Conservation (phyloP, 805 yeast genomes). For the Sporopachydermia quercuum region DNA sequence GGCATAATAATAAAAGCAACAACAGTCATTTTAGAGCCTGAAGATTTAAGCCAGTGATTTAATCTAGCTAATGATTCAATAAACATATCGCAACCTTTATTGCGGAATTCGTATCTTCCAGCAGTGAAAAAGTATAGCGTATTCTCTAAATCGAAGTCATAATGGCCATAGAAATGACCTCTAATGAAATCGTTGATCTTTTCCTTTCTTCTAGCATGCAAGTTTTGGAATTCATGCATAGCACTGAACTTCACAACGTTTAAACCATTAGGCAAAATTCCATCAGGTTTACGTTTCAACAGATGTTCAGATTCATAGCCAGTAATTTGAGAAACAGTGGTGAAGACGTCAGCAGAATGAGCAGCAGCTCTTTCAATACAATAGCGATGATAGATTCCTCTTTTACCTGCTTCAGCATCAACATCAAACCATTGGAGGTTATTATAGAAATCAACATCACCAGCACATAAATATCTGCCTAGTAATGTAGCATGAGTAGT, state of each 20-base stretch:
- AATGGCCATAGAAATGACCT: constrained; percentile 78
- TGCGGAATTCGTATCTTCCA: constrained; percentile 75
- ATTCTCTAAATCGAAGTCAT: constrained; percentile 67
- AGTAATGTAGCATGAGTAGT: constrained; percentile 82
- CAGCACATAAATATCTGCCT: constrained; percentile 77
- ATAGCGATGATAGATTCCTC: constrained; percentile 78
- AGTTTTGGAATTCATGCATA: constrained; percentile 77
- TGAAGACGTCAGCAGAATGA: constrained; percentile 77
- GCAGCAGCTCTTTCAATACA: constrained; percentile 80
- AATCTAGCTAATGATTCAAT: constrained; percentile 69
- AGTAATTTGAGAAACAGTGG: constrained; percentile 76
- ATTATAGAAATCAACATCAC: constrained; percentile 71
- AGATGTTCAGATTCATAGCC: constrained; percentile 73
- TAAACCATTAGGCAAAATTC: constrained; percentile 75
- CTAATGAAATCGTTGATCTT: constrained; percentile 72
- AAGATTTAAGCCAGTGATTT: constrained; percentile 55
- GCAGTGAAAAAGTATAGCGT: constrained; percentile 77
- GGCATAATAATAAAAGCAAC: constrained; percentile 87
- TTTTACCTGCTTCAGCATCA: constrained; percentile 77
- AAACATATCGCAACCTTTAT: constrained; percentile 75
- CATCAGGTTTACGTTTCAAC: constrained; percentile 74
- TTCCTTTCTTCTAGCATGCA: constrained; percentile 69
- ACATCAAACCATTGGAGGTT: constrained; percentile 64
- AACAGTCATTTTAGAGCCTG: constrained; percentile 63
- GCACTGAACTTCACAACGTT: constrained; percentile 79